Evolutionary conservation across 2,329 filamentous ascomycete species (phyloP), one percentile per base, ranked within the genome.

Genomic region (Coniochaeta sp.): DNA sequence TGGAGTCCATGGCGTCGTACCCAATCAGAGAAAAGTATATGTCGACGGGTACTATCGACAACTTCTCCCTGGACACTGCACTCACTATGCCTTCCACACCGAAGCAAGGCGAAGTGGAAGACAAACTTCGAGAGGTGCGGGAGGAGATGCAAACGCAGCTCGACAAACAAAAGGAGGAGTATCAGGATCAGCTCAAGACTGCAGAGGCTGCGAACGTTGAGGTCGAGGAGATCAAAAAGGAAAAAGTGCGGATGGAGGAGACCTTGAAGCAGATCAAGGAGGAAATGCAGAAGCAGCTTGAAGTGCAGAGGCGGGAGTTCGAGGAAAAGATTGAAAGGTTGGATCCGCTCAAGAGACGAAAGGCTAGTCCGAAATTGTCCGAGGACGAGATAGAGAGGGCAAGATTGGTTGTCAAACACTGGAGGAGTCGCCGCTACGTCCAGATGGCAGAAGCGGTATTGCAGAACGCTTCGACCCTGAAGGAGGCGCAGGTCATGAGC

Each of bases 401-500:
- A 1, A 86, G 82, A 64, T 79, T 80, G 36, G 85, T 86, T 1
- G 78, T 90, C 59, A 79, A 83, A 63, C 87, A 89, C 66, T 99
- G 95, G 95, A 86, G 87, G 63, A 83, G 89, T 66, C 87, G 91
- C 33, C 90, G 91, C 68, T 97, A 93, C 68, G 91, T 99, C 61
- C 88, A 89, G 60, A 96, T 99, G 90, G 93, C 93, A 3, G 95
- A 98, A 73, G 86, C 88, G 1, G 88, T 98, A 31, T 79, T 99
- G 54, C 92, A 96, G 70, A 89, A 96, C 71, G 93, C 93, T 2
- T 87, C 90, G 8, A 85, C 88, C 31, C 75, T 99, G 61, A 99
- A 99, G 72, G 95, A 99, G 74, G 95, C 95, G 1, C 95, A 99
- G 70, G 88, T 99, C 62, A 95, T 99, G 91, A 96, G 93, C 76